These are phyloP conservation scores for Phytophthora brassicae DNA, from an alignment of 352 stramenopile genomes.

Conservation along the genomic window DNA sequence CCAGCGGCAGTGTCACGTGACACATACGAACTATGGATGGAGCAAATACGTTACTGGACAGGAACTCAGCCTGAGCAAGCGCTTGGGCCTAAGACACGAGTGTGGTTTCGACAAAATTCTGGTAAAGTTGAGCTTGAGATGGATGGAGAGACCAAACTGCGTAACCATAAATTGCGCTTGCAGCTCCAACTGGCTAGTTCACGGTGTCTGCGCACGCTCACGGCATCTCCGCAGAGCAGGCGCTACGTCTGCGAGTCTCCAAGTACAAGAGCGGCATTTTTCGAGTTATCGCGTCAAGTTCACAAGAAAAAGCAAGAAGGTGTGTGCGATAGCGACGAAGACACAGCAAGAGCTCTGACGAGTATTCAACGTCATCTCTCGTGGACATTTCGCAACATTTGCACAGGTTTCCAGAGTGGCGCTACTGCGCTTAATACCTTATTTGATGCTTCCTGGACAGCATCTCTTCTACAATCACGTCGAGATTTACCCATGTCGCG, in stretches of 20 bases:
- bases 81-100: slow-evolving; percentile 4
- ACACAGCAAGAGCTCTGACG: slow-evolving; percentile 17
- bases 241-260: slow-evolving; percentile 54
- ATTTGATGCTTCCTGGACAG: slow-evolving; percentile 37
- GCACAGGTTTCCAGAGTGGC: slow-evolving; percentile 56
- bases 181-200: slow-evolving; percentile 47
- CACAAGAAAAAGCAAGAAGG: slow-evolving; percentile 38
- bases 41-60: slow-evolving; percentile 54
- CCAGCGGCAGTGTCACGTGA: slow-evolving; percentile 33
- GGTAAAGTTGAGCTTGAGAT: slow-evolving; percentile 3
- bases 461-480: slow-evolving; percentile 58
- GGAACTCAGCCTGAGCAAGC: slow-evolving; percentile 7
- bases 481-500: slow-evolving; percentile 65
- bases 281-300: slow-evolving; percentile 46
- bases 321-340: slow-evolving; percentile 6
- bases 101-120: slow-evolving; percentile 20
- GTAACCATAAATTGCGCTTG: slow-evolving; percentile 6
- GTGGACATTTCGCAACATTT: slow-evolving; percentile 64
- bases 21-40: slow-evolving; percentile 67
- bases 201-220: slow-evolving; percentile 56
- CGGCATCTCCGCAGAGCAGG: slow-evolving; percentile 45
- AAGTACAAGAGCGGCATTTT: slow-evolving; percentile 53
- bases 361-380: slow-evolving; percentile 40
- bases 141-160: slow-evolving; percentile 1
- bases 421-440: slow-evolving; percentile 45